Evolutionary conservation across 2,329 filamentous ascomycete genomes (phyloP), one percentile per base, ranked within the genome.

Genomic region (Hymenoscyphus scutula): DNA sequence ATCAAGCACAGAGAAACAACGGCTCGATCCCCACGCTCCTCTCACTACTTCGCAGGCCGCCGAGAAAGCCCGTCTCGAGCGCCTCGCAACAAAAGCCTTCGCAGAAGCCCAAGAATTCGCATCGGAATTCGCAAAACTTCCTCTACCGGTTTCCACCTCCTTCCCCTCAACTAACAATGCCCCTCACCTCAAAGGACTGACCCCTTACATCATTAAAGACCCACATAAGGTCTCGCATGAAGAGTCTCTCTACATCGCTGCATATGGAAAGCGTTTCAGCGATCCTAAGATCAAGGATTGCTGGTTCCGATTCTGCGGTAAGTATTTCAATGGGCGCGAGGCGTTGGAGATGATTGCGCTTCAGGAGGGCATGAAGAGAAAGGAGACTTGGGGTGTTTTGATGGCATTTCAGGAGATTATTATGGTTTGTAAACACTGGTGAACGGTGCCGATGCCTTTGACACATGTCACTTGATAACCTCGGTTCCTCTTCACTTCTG

Each of bases 301-400:
- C 56, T 96, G 92, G 89, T 84, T 86, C 1, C 79, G 83, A 53
- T 86, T 97, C 69, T 83, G 59, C 88, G 37, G 54, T 70, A 91
- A 90, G 75, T 95, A 97, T 75, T 91, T 98, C 70, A 93, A 98
- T 74, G 95, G 95, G 0, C 84, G 83, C 62, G 88, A 89, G 72
- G 89, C 93, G 2, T 80, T 98, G 64, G 95, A 99, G 77, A 88
- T 93, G 69, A 89, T 99, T 67, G 86, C 90, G 1, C 79, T 95
- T n/a, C 84, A 89, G 62, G 92, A 97, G 77, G 90, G 90, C 5
- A 83, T 96, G 78, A 96, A 95, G 79, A 82, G 92, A 62, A 96
- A 94, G 77, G 88, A 90, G 69, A 82, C 92, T 15, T 92, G 90
- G 80, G 83, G 84, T 55, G 78, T 88, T 60, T 75, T 90, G 61